Evolutionary conservation across 352 stramenopile genomes (phyloP).

Genomic region (Globisporangium spinosum): DNA sequence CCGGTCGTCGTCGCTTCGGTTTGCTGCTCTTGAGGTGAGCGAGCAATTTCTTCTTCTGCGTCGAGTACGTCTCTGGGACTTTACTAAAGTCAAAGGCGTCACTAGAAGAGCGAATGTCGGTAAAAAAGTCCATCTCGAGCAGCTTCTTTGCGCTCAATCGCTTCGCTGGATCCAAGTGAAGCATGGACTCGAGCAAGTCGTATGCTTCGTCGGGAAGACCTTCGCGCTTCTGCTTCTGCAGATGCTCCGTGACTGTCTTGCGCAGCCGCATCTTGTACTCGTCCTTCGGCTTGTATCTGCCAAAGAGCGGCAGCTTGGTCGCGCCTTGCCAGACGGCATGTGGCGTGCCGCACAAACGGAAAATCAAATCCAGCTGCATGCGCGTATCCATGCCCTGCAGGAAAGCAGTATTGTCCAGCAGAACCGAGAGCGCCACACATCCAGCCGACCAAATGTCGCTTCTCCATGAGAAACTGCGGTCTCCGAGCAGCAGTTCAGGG

Average conservation of each 20-base stretch:
- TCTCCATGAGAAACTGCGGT: slow-evolving; percentile 63
- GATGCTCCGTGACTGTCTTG: slow-evolving; percentile 67
- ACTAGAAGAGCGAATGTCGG: slow-evolving; percentile 26
- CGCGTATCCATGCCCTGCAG: slow-evolving; percentile 57
- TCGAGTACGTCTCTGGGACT: slow-evolving; percentile 44
- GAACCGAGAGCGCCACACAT: slow-evolving; percentile 56
- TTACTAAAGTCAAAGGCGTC: slow-evolving; percentile 38
- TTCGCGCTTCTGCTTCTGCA: slow-evolving; percentile 40
- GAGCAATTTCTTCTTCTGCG: slow-evolving; percentile 58
- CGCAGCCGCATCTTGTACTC: slow-evolving; percentile 75
- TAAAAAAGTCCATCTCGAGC: slow-evolving; percentile 59
- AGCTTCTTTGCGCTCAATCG: slow-evolving; percentile 47
- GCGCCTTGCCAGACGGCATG: slow-evolving; percentile 45
- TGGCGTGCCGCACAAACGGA: slow-evolving; percentile 71
- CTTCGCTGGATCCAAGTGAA: slow-evolving; percentile 69
- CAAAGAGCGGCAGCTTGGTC: slow-evolving; percentile 53
- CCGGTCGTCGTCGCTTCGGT: slow-evolving; percentile 23
- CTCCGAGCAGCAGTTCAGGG: slow-evolving; percentile 71
- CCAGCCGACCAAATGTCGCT: slow-evolving; percentile 76
- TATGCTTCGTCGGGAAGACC: slow-evolving; percentile 50
- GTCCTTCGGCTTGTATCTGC: slow-evolving; percentile 53
- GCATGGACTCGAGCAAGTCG: slow-evolving; percentile 65
- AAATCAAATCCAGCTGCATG: slow-evolving; percentile 78
- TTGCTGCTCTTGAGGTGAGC: slow-evolving; percentile 51
- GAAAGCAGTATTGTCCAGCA: slow-evolving; percentile 62